Conservation (phyloP, 2,329 filamentous ascomycete species). For the Pyrenochaeta sp. region DNA sequence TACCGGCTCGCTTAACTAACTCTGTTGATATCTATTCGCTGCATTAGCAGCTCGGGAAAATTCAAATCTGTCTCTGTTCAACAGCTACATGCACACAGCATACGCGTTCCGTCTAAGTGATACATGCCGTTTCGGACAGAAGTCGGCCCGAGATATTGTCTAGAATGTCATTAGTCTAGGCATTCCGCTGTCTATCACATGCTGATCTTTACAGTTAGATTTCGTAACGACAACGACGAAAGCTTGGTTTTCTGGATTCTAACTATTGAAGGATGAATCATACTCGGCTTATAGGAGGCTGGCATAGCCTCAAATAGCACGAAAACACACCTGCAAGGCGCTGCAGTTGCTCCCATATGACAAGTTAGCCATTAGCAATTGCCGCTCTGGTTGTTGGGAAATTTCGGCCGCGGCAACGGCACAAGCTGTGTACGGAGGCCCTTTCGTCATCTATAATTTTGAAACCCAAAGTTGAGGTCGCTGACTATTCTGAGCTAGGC, state of each 20-base stretch:
- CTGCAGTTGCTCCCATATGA: background rate
- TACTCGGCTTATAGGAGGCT: background rate
- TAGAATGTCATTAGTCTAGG: constrained; percentile 15
- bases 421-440: background rate
- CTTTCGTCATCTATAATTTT: constrained; percentile 18
- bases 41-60: constrained; percentile 11
- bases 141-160: constrained; percentile 26
- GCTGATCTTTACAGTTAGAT: constrained; percentile 28
- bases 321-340: background rate
- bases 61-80: background rate
- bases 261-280: background rate
- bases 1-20: constrained; percentile 31
- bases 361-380: background rate
- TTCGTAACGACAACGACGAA: constrained; percentile 34
- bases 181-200: constrained; percentile 28
- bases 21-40: constrained; percentile 35
- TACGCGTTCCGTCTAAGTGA: background rate
- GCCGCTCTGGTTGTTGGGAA: background rate
- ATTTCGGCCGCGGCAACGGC: background rate
- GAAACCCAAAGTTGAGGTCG: constrained; percentile 29
- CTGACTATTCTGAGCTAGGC: constrained; percentile 21
- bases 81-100: background rate
- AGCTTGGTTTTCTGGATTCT: constrained; percentile 11
- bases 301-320: background rate
- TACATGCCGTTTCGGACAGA: constrained; percentile 16